phyloP scores from a whole-genome alignment of 2,329 filamentous ascomycete species.

The Claviceps fusiformis region DNA sequence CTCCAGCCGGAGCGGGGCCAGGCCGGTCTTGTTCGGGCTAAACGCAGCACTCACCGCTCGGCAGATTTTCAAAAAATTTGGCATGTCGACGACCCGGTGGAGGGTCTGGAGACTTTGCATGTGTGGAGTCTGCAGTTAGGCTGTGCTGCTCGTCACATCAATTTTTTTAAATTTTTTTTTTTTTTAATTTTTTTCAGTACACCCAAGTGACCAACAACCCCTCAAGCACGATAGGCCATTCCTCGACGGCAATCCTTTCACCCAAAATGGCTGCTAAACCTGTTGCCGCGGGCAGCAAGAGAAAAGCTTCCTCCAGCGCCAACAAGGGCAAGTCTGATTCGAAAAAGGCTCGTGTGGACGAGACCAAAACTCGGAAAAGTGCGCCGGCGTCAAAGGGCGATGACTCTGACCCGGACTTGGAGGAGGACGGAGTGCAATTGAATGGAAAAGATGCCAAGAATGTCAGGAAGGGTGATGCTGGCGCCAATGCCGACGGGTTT shows the following conservation, averaged over 20 bases:
- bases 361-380: slow-evolving; percentile 17
- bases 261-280: slow-evolving; percentile 36
- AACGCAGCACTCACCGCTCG: slow-evolving; percentile 21
- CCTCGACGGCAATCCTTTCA: neutral
- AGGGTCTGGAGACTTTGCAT: neutral
- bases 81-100: neutral
- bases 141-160: neutral
- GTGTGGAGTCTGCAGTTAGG: neutral
- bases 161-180: neutral
- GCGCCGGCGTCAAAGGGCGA: slow-evolving; percentile 21
- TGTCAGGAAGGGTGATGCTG: slow-evolving; percentile 17
- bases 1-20: slow-evolving; percentile 6
- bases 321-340: slow-evolving; percentile 27
- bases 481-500: slow-evolving; percentile 23
- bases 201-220: no score
- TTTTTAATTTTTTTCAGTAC: neutral
- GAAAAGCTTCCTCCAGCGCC: slow-evolving; percentile 34
- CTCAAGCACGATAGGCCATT: neutral
- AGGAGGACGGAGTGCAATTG: slow-evolving; percentile 37
- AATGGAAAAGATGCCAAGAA: slow-evolving; percentile 22
- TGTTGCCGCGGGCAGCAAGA: slow-evolving; percentile 36
- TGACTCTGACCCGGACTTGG: slow-evolving; percentile 29
- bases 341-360: slow-evolving; percentile 39
- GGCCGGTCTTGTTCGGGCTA: slow-evolving; percentile 8
- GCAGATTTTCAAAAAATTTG: slow-evolving; percentile 17